Evolutionary conservation across 2,329 filamentous ascomycete genomes (phyloP).

Genomic region (Pseudogymnoascus sp.): DNA sequence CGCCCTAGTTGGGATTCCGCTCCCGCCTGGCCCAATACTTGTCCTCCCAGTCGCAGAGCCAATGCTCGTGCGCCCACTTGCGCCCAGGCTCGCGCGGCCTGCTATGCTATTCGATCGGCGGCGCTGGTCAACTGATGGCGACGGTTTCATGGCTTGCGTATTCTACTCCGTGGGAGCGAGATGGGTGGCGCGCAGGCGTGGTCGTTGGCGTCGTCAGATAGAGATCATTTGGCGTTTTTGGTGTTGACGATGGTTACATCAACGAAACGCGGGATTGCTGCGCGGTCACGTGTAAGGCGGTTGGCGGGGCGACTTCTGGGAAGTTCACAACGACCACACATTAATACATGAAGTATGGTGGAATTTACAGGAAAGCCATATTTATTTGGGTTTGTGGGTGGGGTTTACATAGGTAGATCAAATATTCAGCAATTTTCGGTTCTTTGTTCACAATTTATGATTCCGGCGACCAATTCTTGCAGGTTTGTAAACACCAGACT

Average conservation of each 20-base stretch:
- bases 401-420: not conserved
- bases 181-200: not conserved
- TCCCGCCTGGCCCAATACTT: not conserved
- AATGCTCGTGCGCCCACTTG: not conserved
- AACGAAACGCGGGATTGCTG: conserved; percentile 7
- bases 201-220: not conserved
- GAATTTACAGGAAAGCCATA: not conserved
- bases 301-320: conserved; percentile 2
- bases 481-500: not conserved
- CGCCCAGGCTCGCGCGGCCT: not conserved
- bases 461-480: not conserved
- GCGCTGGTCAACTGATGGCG: not conserved
- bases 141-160: not conserved
- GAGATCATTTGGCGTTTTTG: not conserved
- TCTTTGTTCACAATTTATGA: not conserved
- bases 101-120: not conserved
- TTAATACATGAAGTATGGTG: not conserved
- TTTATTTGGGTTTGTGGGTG: not conserved
- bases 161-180: not conserved
- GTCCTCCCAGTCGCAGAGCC: not conserved
- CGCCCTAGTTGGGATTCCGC: not conserved
- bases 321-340: not conserved
- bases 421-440: not conserved
- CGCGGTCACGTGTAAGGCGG: not conserved
- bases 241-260: conserved; percentile 8